Base-by-base conservation (phyloP, 768 basidiomycete genomes). In the Calocybe cyanea region DNA sequence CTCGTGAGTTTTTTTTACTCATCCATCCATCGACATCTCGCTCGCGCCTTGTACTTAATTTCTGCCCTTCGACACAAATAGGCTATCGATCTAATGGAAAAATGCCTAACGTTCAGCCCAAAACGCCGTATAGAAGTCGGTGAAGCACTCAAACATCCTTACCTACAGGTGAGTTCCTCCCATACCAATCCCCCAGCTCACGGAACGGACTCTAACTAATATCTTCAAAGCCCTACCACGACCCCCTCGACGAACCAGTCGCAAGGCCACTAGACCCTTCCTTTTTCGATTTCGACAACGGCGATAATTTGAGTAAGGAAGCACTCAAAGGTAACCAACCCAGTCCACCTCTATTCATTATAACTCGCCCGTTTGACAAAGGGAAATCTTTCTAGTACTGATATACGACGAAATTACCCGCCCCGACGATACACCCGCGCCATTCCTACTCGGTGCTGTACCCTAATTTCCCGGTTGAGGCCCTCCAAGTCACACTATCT, bases 141-240 rank as follows among this genome's bases (percentile, higher is more conserved):
- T 33, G 85, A 93, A 49, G 91, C 91, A 0, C 71, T 98, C 43
- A 77, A 78, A 50, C 95, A 98, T 67, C 91, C 92, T 0, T 96
- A 96, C 63, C 73, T 95, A 19, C 80, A 81, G 71, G 90, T 87
- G 45, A 25, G 73, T 61, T 18, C 14, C 34, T 5, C 17, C 14
- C 34, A n/a, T 14, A 6, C 13, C 34, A 6, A 6, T 14, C 14
- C 34, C 34, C 17, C 34, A 5, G 7, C 17, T 35, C 14, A 7
- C 17, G 6, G 5, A 35, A 35, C 34, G 7, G 34, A 18, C 5
- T 35, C n/a, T 5, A 35, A n/a, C n/a, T 28, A 17, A 7, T 36
- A n/a, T 43, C 43, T 13, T 20, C 11, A 5, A 50, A 88, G 87
- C 82, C 89, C 0, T 92, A 93, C 56, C 92, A 94, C 51, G 93